These are phyloP conservation scores for Cyberlindnera bimundalis DNA, from an alignment of 805 yeast species.

Conservation along the genomic window DNA sequence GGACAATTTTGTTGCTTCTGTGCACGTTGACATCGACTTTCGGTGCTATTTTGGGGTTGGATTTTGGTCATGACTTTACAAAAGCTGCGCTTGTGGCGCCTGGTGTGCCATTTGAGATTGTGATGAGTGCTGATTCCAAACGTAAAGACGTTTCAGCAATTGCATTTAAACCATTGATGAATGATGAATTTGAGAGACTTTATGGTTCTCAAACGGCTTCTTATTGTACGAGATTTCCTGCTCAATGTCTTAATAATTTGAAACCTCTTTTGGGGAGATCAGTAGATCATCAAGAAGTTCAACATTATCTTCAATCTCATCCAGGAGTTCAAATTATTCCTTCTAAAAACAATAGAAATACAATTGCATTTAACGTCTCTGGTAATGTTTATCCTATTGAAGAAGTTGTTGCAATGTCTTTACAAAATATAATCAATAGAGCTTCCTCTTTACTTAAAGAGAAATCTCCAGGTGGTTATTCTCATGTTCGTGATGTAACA, in stretches of 20 bases:
- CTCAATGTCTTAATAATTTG: constrained; percentile 57
- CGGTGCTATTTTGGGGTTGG: constrained; percentile 81
- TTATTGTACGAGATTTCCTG: constrained; percentile 71
- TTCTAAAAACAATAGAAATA: constrained; percentile 42
- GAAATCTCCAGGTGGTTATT: constrained; percentile 46
- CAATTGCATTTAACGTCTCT: constrained; percentile 55
- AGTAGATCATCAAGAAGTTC: constrained; percentile 43
- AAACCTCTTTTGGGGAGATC: constrained; percentile 71
- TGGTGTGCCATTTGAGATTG: constrained; percentile 80
- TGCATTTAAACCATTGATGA: constrained; percentile 47
- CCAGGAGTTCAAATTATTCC: constrained; percentile 54
- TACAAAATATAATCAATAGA: constrained; percentile 60
- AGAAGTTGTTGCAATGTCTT: constrained; percentile 81
- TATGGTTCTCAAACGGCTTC: constrained; percentile 77
- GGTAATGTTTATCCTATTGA: constrained; percentile 57
- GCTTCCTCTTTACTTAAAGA: constrained; percentile 60
- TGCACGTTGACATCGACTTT: constrained; percentile 18
- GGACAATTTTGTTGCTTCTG: constrained; percentile 5
- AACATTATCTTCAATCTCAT: constrained; percentile 48
- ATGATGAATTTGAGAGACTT: constrained; percentile 55
- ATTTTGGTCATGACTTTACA: constrained; percentile 81
- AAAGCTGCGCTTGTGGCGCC: constrained; percentile 92
- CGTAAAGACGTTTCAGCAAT: constrained; percentile 85
- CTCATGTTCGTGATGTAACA: constrained; percentile 60
- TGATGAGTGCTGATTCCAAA: constrained; percentile 86